Conservation (phyloP, 306 rosid species). For the Malus sieversii region DNA sequence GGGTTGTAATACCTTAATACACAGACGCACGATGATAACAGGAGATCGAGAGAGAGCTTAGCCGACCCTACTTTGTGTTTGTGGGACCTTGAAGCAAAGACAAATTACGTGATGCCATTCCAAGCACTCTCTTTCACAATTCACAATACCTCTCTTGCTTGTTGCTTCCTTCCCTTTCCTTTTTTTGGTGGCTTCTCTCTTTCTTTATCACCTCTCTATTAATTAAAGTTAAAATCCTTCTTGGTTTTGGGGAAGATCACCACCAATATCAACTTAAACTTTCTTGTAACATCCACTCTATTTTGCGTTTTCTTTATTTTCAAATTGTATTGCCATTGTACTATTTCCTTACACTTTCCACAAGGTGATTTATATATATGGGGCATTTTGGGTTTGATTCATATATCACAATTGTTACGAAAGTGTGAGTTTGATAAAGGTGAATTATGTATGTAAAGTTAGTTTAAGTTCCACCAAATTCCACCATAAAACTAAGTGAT, state of each 20-base stretch:
- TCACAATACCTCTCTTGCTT: slow-evolving; percentile 25
- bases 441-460: no score
- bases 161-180: neutral
- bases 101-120: slow-evolving; percentile 67
- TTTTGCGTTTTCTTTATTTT: no score
- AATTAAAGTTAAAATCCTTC: slow-evolving; percentile 40
- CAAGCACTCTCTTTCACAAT: slow-evolving; percentile 51
- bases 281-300: neutral
- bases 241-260: slow-evolving; percentile 60
- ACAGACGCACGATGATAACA: neutral
- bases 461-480: no score
- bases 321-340: neutral
- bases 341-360: neutral
- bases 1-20: slow-evolving; percentile 16
- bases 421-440: no score
- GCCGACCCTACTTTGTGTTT: slow-evolving; percentile 24
- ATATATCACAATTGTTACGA: no score
- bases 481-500: no score
- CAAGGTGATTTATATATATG: no score
- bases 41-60: neutral
- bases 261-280: slow-evolving; percentile 29
- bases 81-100: slow-evolving; percentile 45
- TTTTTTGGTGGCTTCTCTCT: slow-evolving; percentile 24
- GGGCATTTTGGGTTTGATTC: no score
- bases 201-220: slow-evolving; percentile 44